phyloP scores from a whole-genome alignment of 1,284 basidiomycete genomes.

The Papiliotrema terrestris region DNA sequence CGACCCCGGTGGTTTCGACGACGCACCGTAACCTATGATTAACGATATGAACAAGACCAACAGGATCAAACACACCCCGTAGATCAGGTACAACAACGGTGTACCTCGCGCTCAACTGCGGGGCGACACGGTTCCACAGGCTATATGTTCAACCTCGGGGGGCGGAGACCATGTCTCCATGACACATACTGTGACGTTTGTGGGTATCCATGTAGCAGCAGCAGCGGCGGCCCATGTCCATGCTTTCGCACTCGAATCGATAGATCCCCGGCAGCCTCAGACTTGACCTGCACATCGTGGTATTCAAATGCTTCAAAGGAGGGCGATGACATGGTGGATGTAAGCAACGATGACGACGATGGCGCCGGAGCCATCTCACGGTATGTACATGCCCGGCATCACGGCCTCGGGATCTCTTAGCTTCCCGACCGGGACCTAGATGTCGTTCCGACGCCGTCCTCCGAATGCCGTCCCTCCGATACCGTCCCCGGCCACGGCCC shows the following conservation, averaged over 20 bases:
- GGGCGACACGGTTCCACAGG: constrained; percentile 43
- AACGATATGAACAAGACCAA: background rate
- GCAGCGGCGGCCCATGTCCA: constrained; percentile 24
- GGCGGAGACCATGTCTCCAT: background rate
- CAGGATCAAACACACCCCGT: constrained; percentile 31
- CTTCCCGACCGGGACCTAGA: too few species aligned
- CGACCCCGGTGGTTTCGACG: constrained; percentile 28
- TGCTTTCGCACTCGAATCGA: background rate
- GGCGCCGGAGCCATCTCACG: too few species aligned
- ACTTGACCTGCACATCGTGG: background rate
- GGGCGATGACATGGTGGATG: background rate
- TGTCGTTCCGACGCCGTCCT: too few species aligned
- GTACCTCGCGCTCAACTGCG: constrained; percentile 33
- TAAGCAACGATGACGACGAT: too few species aligned
- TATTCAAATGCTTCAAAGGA: constrained; percentile 1
- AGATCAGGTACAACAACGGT: constrained; percentile 45
- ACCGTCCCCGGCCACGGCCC: too few species aligned
- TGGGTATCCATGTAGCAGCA: constrained; percentile 48
- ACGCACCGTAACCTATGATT: constrained; percentile 26
- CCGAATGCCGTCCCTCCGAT: too few species aligned
- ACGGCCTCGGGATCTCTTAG: too few species aligned
- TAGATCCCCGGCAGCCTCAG: background rate
- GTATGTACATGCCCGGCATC: too few species aligned
- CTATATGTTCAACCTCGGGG: constrained; percentile 6
- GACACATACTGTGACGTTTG: constrained; percentile 35